A percentile compares a stretch with the other conserved stretches of the same genome.
Evolutionary conservation across 768 basidiomycete species (phyloP).

Genomic region (Solioccasus polychromus): DNA sequence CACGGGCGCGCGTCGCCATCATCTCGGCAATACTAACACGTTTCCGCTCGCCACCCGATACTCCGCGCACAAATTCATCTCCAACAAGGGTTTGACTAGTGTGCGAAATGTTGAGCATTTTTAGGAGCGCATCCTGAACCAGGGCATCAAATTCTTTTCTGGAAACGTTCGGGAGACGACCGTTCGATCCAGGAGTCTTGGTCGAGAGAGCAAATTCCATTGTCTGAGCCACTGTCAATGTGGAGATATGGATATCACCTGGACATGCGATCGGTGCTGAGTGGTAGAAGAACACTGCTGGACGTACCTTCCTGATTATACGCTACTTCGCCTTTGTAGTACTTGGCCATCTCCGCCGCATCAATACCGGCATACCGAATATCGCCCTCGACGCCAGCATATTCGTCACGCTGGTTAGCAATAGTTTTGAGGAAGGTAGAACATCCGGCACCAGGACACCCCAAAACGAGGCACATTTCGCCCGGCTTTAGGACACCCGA

Average conservation of each 20-base stretch:
- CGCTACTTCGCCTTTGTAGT: slow-evolving; percentile 76
- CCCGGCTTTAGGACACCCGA: slow-evolving; percentile 72
- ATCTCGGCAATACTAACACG: slow-evolving; percentile 83
- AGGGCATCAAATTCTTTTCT: slow-evolving; percentile 54
- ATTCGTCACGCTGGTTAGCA: slow-evolving; percentile 71
- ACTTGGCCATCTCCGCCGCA: slow-evolving; percentile 70
- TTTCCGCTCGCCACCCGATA: slow-evolving; percentile 80
- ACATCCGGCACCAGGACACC: slow-evolving; percentile 83
- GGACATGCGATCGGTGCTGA: background rate
- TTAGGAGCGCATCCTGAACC: slow-evolving; percentile 61
- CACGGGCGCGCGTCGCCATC: slow-evolving; percentile 76
- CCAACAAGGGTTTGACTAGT: slow-evolving; percentile 79
- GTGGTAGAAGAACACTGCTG: background rate
- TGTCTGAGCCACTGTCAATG: slow-evolving; percentile 77
- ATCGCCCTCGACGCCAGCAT: slow-evolving; percentile 59
- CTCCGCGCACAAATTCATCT: slow-evolving; percentile 80
- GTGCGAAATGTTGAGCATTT: slow-evolving; percentile 83
- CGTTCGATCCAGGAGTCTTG: slow-evolving; percentile 73
- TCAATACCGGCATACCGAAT: slow-evolving; percentile 83
- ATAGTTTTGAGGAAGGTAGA: slow-evolving; percentile 83
- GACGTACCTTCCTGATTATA: slow-evolving; percentile 70
- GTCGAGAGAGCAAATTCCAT: slow-evolving; percentile 68
- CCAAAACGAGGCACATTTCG: slow-evolving; percentile 85
- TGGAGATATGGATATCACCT: slow-evolving; percentile 84
- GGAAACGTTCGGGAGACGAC: slow-evolving; percentile 65